Evolutionary conservation across 106 monocot species (phyloP), one percentile per base, ranked within the genome.

Genomic region (Dendrobium chrysotoxum): DNA sequence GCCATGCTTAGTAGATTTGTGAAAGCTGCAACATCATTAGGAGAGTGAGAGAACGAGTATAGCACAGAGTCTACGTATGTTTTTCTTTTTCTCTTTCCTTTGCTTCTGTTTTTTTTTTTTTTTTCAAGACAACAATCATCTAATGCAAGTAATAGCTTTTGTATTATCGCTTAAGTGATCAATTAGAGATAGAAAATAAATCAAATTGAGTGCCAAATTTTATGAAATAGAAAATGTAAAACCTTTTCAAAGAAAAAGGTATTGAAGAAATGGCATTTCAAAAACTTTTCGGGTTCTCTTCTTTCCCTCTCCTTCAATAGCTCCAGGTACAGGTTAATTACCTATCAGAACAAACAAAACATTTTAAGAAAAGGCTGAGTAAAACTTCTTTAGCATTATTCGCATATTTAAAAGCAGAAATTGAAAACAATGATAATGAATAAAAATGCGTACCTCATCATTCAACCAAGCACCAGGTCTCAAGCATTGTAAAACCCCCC

Each of bases 171-270:
- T 15, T 35, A 12, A 5, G 35, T 70, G 16, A 65, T 26, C 9
- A 70, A 70, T 70, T n/a, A 61, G 16, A 61, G 8, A 35, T 35
- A 15, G 68, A 68, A 30, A 17, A 35, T 13, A 74, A 74, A 41
- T 5, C 41, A 5, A n/a, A 16, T 8, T 7, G 3, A 2, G n/a
- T 7, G 45, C 17, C 86, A n/a, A 70, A 31, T 70, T 35, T 31
- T 31, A 70, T 70, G 35, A 35, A 31, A 35, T 16, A 70, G 31
- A 70, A 70, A 4, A 70, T 70, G 31, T 9, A 70, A 31, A 80
- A 96, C 96, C 96, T 88, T 96, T 77, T 96, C 91, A 79, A 85
- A 96, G 81, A 96, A 96, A 77, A 96, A 98, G 25, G 97, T 98
- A 76, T 88, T 98, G 79, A 98, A 98, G 82, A 94, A 98, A 88